These are phyloP conservation scores for Yamadazyma epiphylla DNA, from an alignment of 1,139 yeast species.

Conservation along the genomic window DNA sequence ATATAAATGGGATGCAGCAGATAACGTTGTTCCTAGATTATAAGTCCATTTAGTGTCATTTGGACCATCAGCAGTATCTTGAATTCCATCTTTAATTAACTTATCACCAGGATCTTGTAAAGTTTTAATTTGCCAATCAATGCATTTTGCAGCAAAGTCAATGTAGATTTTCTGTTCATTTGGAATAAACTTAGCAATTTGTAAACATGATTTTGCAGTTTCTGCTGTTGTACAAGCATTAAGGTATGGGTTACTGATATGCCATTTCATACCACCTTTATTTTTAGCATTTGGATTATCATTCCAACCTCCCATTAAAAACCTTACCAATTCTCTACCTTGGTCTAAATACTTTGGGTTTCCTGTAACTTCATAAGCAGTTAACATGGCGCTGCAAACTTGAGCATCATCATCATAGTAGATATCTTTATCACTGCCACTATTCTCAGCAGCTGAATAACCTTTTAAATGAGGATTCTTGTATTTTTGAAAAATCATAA, in stretches of 20 bases:
- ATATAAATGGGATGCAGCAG: conserved; percentile 52
- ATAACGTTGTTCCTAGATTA: conserved; percentile 63
- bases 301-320: conserved; percentile 68
- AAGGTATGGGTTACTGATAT: conserved; percentile 53
- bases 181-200: conserved; percentile 53
- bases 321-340: conserved; percentile 57
- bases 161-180: conserved; percentile 41
- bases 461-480: conserved; percentile 50
- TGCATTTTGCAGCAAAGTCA: conserved; percentile 52
- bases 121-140: conserved; percentile 50
- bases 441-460: conserved; percentile 56
- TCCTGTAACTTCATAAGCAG: conserved; percentile 68
- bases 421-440: conserved; percentile 56
- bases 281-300: conserved; percentile 35
- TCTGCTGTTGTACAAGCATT: conserved; percentile 71
- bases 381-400: conserved; percentile 61
- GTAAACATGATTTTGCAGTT: conserved; percentile 63
- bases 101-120: conserved; percentile 55
- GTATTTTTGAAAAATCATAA: conserved; percentile 49
- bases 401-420: conserved; percentile 79
- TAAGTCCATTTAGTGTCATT: conserved; percentile 64
- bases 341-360: conserved; percentile 50
- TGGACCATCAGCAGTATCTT: conserved; percentile 40
- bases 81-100: conserved; percentile 62
- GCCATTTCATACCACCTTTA: conserved; percentile 69